A percentile compares a stretch with the other conserved stretches of the same genome.
These are phyloP conservation scores for Ascoidea rubescens DNA, from an alignment of 805 yeast species.

Conservation along the genomic window DNA sequence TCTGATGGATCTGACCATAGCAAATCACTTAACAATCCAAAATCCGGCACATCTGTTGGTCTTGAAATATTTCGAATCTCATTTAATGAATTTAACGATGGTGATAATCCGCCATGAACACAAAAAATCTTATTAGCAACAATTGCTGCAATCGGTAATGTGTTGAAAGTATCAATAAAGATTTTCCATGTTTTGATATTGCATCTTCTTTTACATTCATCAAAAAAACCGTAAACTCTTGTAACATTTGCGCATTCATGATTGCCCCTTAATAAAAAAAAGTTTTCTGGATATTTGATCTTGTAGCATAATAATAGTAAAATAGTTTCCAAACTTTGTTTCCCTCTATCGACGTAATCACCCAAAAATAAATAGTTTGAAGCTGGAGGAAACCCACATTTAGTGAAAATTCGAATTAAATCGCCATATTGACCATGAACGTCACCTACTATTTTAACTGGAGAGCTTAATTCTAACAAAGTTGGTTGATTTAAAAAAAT, in stretches of 20 bases:
- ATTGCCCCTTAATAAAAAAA: constrained; percentile 84
- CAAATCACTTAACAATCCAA: constrained; percentile 63
- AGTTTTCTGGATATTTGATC: constrained; percentile 93
- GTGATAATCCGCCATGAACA: constrained; percentile 76
- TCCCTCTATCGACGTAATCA: constrained; percentile 96
- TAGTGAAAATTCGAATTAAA: constrained; percentile 76
- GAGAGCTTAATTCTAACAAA: constrained; percentile 66
- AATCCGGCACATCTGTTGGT: constrained; percentile 77
- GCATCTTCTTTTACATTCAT: constrained; percentile 92
- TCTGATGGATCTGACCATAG: constrained; percentile 76
- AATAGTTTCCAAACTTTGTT: constrained; percentile 89
- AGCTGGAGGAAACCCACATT: constrained; percentile 95
- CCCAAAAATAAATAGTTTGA: constrained; percentile 88
- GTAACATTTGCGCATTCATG: constrained; percentile 98
- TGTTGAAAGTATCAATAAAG: constrained; percentile 89
- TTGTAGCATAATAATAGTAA: constrained; percentile 79
- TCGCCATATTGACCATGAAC: constrained; percentile 96
- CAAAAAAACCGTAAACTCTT: constrained; percentile 93
- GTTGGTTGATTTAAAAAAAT: constrained; percentile 86
- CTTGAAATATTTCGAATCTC: constrained; percentile 61
- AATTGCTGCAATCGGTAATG: constrained; percentile 88
- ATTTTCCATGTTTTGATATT: constrained; percentile 88
- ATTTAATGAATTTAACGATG: constrained; percentile 46
- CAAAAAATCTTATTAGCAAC: constrained; percentile 92
- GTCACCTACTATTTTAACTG: constrained; percentile 80